phyloP scores from a whole-genome alignment of 495 filamentous ascomycete genomes.

The Bacidia rubella region DNA sequence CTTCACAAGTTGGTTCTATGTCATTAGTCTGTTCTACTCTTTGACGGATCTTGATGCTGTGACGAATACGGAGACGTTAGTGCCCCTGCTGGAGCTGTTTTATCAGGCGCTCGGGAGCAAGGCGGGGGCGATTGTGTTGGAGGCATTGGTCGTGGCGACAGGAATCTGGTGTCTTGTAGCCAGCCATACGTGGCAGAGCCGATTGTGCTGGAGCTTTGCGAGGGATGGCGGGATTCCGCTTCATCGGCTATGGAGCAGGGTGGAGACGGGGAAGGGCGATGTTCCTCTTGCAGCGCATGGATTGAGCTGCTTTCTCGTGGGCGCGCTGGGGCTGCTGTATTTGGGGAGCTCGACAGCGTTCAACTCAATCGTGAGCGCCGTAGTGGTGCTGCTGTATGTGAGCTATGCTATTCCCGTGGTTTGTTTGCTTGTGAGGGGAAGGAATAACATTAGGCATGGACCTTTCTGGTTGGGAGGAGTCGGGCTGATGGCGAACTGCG shows the following conservation, averaged over 20 bases:
- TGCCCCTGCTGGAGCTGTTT: conserved; percentile 47
- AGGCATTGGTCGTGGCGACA: conserved; percentile 40
- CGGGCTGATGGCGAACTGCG: conserved; percentile 31
- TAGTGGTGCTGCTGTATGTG: conserved; percentile 38
- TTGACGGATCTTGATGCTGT: conserved; percentile 37
- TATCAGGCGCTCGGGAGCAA: conserved; percentile 37
- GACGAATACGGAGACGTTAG: conserved; percentile 33
- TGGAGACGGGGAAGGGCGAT: conserved; percentile 33
- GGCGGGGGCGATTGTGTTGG: conserved; percentile 42
- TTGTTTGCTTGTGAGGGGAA: conserved; percentile 36
- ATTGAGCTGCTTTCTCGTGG: conserved; percentile 36
- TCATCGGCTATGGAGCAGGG: conserved; percentile 31
- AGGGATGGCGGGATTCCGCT: conserved; percentile 43
- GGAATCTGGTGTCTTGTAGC: conserved; percentile 43
- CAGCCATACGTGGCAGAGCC: conserved; percentile 42
- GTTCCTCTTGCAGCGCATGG: conserved; percentile 41
- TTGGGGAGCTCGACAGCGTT: conserved; percentile 39
- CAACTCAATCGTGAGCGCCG: conserved; percentile 41
- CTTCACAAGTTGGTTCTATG: conserved; percentile 41
- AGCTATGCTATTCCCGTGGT: conserved; percentile 38
- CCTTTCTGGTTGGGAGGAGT: conserved; percentile 35
- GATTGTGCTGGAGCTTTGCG: conserved; percentile 48
- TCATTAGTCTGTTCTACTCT: conserved; percentile 46
- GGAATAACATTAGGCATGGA: conserved; percentile 37
- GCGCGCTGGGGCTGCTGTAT: conserved; percentile 39